Evolutionary conservation across 768 basidiomycete species (phyloP).

Genomic region (Suillus bovinus): DNA sequence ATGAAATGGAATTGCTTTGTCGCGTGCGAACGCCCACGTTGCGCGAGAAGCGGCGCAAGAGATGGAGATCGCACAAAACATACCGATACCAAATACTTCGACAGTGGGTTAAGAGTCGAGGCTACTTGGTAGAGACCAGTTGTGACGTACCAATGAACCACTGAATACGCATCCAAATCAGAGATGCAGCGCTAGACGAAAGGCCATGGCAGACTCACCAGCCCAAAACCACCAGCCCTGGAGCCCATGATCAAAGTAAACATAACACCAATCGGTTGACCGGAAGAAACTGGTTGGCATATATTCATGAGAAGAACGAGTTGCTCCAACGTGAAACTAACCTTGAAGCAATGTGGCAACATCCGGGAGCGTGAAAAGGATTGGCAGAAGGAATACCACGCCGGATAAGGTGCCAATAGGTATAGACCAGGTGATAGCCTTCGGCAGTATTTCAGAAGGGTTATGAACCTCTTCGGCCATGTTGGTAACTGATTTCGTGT

Average conservation of each 20-base stretch:
- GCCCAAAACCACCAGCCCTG: conserved; percentile 59
- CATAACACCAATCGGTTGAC: conserved; percentile 65
- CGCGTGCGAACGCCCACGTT: conserved; percentile 72
- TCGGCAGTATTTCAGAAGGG: conserved; percentile 54
- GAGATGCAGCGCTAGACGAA: conserved; percentile 1
- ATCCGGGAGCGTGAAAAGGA: conserved; percentile 66
- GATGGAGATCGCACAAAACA: conserved; percentile 69
- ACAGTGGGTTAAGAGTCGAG: conserved; percentile 3
- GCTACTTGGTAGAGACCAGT: background rate
- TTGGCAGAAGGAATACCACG: conserved; percentile 57
- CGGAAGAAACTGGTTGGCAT: conserved; percentile 45
- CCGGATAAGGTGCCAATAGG: conserved; percentile 55
- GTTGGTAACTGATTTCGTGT: conserved; percentile 46
- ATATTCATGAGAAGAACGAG: conserved; percentile 11
- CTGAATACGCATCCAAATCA: conserved; percentile 20
- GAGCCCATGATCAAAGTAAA: conserved; percentile 67
- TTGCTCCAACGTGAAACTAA: conserved; percentile 21
- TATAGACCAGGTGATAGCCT: conserved; percentile 53
- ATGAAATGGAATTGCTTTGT: conserved; percentile 62
- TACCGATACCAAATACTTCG: conserved; percentile 51
- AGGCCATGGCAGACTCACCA: conserved; percentile 38
- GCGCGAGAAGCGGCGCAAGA: conserved; percentile 67
- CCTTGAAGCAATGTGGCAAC: conserved; percentile 51
- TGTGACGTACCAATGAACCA: conserved; percentile 44
- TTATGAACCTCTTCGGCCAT: conserved; percentile 71